phyloP scores from a whole-genome alignment of 1,284 basidiomycete species.

The Coriolopsis trogii region DNA sequence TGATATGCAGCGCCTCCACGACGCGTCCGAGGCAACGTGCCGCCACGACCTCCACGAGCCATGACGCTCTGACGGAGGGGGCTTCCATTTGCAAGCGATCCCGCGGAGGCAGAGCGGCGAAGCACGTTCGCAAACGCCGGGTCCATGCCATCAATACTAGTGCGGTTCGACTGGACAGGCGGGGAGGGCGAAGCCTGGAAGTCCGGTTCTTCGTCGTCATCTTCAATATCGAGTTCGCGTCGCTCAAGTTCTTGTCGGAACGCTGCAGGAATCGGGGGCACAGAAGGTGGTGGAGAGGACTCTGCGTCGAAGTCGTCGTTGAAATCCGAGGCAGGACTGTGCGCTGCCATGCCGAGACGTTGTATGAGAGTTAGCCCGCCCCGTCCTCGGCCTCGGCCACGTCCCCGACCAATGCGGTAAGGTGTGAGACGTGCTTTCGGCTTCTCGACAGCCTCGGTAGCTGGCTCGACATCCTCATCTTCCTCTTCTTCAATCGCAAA shows the following conservation, averaged over 20 bases:
- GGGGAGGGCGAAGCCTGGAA: constrained; percentile 46
- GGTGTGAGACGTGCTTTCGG: constrained; percentile 39
- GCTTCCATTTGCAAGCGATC: constrained; percentile 51
- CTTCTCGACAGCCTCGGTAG: constrained; percentile 36
- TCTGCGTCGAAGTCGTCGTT: constrained; percentile 51
- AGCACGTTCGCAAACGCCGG: constrained; percentile 80
- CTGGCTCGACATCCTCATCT: constrained; percentile 46
- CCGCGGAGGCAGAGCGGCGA: constrained; percentile 58
- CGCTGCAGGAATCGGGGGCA: constrained; percentile 48
- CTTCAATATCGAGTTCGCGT: constrained; percentile 40
- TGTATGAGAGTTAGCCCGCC: constrained; percentile 62
- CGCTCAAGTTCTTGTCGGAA: constrained; percentile 48
- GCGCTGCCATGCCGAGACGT: constrained; percentile 60
- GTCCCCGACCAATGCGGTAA: constrained; percentile 40
- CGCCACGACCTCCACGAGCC: constrained; percentile 23
- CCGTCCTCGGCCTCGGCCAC: constrained; percentile 47
- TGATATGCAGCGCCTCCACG: constrained; percentile 67
- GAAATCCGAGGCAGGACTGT: constrained; percentile 54
- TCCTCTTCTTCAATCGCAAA: constrained; percentile 48
- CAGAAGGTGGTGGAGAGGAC: constrained; percentile 48
- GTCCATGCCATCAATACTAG: constrained; percentile 83
- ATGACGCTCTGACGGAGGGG: constrained; percentile 60
- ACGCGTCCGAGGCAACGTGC: constrained; percentile 38
- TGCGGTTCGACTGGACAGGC: constrained; percentile 49
- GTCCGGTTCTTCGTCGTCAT: constrained; percentile 40